Conservation (phyloP, 441 rosid species). For the Erodium texanum region DNA sequence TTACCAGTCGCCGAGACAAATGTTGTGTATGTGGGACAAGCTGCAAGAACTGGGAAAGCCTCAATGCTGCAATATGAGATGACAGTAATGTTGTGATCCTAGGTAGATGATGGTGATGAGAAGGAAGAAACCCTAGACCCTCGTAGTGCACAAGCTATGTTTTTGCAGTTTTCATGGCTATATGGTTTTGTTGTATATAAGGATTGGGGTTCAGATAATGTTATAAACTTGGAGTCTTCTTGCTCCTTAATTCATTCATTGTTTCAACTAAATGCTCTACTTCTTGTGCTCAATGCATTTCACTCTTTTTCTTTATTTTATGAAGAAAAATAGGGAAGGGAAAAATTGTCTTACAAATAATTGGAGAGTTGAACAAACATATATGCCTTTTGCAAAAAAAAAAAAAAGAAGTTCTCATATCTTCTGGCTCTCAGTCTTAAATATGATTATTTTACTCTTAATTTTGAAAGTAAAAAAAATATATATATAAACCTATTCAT, state of each 20-base stretch:
- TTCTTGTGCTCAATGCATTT: neutral
- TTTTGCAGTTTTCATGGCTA: neutral
- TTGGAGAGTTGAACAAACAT: no score
- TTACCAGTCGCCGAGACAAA: constrained; percentile 1
- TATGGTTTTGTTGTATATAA: neutral
- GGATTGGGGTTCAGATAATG: neutral
- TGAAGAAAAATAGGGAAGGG: no score
- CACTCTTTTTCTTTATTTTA: no score
- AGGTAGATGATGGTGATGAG: neutral
- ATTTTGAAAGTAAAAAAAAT: no score
- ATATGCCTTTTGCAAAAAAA: no score
- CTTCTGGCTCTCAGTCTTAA: no score
- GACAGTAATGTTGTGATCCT: neutral
- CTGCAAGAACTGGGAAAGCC: neutral
- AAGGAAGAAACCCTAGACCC: neutral
- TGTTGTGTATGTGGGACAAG: constrained; percentile 3
- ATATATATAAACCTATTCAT: no score
- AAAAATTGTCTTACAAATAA: no score
- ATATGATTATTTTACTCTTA: no score
- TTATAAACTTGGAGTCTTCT: constrained; percentile 1
- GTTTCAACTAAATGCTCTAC: neutral
- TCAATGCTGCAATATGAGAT: constrained; percentile 6
- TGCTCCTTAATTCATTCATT: neutral
- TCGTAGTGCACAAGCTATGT: neutral
- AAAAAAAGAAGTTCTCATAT: no score